Conservation (phyloP, 257 asterid genomes). For the Catharanthus roseus region DNA sequence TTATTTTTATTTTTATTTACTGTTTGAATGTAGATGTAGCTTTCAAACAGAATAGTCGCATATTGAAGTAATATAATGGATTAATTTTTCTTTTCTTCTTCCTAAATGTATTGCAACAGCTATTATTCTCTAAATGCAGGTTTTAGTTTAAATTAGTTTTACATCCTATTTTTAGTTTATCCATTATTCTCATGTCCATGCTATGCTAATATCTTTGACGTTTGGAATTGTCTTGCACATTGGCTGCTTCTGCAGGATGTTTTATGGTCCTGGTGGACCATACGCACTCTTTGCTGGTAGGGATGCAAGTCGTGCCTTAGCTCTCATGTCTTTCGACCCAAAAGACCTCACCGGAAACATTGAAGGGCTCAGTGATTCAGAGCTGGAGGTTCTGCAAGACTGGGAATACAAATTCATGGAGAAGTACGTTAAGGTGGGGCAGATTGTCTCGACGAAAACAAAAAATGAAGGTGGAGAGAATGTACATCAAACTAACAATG, state of each 20-base stretch:
- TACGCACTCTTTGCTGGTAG: slow-evolving; percentile 88
- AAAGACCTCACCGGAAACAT: slow-evolving; percentile 69
- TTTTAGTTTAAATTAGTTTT: background rate
- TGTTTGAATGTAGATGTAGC: background rate
- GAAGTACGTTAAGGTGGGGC: slow-evolving; percentile 86
- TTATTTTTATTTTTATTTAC: background rate
- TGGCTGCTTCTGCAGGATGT: slow-evolving; percentile 52
- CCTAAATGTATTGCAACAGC: background rate
- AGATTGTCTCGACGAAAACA: slow-evolving; percentile 36
- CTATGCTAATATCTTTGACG: background rate
- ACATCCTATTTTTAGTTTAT: background rate
- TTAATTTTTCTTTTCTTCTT: background rate
- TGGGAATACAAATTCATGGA: slow-evolving; percentile 92
- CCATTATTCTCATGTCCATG: background rate
- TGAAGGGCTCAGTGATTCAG: slow-evolving; percentile 63
- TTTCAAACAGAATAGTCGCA: background rate
- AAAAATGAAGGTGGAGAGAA: slow-evolving; percentile 21
- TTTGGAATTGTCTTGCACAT: background rate
- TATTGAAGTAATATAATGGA: background rate
- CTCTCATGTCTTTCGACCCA: slow-evolving; percentile 83
- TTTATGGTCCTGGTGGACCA: slow-evolving; percentile 95
- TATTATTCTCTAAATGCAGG: background rate
- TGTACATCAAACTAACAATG: slow-evolving; percentile 23
- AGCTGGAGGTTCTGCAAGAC: slow-evolving; percentile 69
- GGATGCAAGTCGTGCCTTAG: slow-evolving; percentile 94